A percentile compares a stretch with the other conserved stretches of the same genome.
Conservation (phyloP, 306 rosid genomes). For the Gastrolobium bilobum region DNA sequence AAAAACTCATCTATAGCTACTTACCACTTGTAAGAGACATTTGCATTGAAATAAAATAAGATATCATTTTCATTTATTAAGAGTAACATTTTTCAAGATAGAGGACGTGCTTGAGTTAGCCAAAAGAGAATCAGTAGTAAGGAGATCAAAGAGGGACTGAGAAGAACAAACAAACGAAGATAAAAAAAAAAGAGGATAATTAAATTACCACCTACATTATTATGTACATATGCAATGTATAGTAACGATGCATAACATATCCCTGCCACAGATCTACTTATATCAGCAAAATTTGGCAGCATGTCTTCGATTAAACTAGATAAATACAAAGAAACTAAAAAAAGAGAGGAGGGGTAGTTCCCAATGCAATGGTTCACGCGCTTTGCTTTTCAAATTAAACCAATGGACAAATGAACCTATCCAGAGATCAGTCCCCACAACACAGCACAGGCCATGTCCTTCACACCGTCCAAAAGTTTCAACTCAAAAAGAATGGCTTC, state of each 20-base stretch:
- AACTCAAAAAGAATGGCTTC: not conserved
- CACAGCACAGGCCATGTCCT: conserved; percentile 26
- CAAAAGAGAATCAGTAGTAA: not conserved
- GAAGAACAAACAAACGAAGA: not conserved
- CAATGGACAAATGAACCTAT: conserved; percentile 40
- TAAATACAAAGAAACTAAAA: conserved; percentile 1
- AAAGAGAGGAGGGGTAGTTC: not conserved
- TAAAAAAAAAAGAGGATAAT: not conserved
- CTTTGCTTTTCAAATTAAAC: conserved; percentile 41
- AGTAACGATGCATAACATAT: conserved; percentile 53
- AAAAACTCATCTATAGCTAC: no score
- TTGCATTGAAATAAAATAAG: no score
- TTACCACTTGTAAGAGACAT: no score
- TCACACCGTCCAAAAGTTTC: not conserved
- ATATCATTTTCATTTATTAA: no score
- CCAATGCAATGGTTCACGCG: conserved; percentile 61
- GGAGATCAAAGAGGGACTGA: not conserved
- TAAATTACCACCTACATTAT: conserved; percentile 39
- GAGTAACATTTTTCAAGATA: no score
- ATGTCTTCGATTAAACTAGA: conserved; percentile 23
- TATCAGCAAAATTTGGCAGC: conserved; percentile 58
- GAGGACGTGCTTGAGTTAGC: no score
- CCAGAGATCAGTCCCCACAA: conserved; percentile 37
- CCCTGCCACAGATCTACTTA: conserved; percentile 54
- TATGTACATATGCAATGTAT: conserved; percentile 47